Evolutionary conservation across 352 stramenopile genomes (phyloP).

Genomic region (Globisporangium cederbergense): DNA sequence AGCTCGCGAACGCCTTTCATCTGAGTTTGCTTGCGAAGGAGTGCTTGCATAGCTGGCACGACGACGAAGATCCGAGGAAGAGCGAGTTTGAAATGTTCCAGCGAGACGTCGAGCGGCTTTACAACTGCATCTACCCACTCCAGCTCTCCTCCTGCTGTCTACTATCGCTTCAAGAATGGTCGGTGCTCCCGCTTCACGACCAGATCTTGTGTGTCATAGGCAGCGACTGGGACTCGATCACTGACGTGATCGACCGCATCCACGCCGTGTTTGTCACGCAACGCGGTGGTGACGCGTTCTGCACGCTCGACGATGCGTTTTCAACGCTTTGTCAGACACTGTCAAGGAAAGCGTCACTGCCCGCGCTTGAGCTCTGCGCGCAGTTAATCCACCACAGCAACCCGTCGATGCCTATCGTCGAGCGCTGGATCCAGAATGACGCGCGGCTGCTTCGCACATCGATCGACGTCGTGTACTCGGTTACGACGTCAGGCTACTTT

Average conservation of each 20-base stretch:
- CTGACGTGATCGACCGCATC: slow-evolving; percentile 37
- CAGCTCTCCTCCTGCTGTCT: slow-evolving; percentile 37
- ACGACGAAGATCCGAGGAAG: slow-evolving; percentile 19
- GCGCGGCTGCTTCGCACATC: slow-evolving; percentile 46
- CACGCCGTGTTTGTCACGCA: slow-evolving; percentile 45
- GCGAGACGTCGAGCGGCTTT: slow-evolving; percentile 49
- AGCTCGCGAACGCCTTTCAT: slow-evolving; percentile 44
- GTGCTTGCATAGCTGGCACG: slow-evolving; percentile 30
- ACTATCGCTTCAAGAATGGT: slow-evolving; percentile 54
- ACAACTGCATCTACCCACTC: slow-evolving; percentile 51
- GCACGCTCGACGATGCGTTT: slow-evolving; percentile 50
- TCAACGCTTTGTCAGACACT: slow-evolving; percentile 40
- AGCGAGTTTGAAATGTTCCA: slow-evolving; percentile 44
- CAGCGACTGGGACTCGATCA: slow-evolving; percentile 18
- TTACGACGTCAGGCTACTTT: not conserved
- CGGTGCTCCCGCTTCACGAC: slow-evolving; percentile 46
- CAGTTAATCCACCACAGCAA: slow-evolving; percentile 64
- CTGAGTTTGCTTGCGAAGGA: slow-evolving; percentile 33
- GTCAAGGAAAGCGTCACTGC: slow-evolving; percentile 25
- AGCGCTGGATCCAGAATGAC: slow-evolving; percentile 68
- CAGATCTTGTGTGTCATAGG: slow-evolving; percentile 48
- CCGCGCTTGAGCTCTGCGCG: slow-evolving; percentile 41
- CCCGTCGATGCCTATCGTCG: slow-evolving; percentile 31
- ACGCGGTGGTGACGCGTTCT: slow-evolving; percentile 25
- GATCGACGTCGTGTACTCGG: slow-evolving; percentile 40